These are phyloP conservation scores for Ilex paraguariensis DNA, from an alignment of 305 asterid species.

Conservation along the genomic window DNA sequence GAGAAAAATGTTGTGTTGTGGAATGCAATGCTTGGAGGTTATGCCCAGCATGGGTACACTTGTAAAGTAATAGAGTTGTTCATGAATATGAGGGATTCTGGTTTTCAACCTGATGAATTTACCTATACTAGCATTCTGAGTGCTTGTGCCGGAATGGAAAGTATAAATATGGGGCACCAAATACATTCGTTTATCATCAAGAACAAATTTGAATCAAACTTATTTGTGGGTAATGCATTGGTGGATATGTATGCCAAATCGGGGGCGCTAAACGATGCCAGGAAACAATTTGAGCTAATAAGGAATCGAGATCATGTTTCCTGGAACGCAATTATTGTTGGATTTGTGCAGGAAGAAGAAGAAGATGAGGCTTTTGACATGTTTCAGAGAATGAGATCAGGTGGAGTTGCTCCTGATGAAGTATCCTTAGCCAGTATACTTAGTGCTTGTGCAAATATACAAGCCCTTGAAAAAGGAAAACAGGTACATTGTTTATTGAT, in stretches of 20 bases:
- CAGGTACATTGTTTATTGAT: slow-evolving; percentile 64
- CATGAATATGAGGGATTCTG: slow-evolving; percentile 42
- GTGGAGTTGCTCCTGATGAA: slow-evolving; percentile 67
- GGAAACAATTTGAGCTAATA: slow-evolving; percentile 54
- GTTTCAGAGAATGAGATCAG: slow-evolving; percentile 56
- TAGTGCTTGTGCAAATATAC: slow-evolving; percentile 58
- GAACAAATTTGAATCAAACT: slow-evolving; percentile 47
- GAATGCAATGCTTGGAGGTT: slow-evolving; percentile 83
- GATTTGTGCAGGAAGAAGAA: slow-evolving; percentile 65
- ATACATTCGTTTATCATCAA: slow-evolving; percentile 64
- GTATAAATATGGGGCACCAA: slow-evolving; percentile 48
- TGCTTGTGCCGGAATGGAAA: slow-evolving; percentile 63
- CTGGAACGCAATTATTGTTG: slow-evolving; percentile 86
- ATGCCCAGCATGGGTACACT: slow-evolving; percentile 66
- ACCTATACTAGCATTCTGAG: slow-evolving; percentile 82
- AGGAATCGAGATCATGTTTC: slow-evolving; percentile 61
- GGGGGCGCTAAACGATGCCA: slow-evolving; percentile 55
- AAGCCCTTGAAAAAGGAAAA: slow-evolving; percentile 50
- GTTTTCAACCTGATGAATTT: slow-evolving; percentile 64
- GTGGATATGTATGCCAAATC: slow-evolving; percentile 93
- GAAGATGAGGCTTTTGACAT: slow-evolving; percentile 63
- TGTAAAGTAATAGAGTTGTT: slow-evolving; percentile 54
- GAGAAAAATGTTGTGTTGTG: slow-evolving; percentile 74
- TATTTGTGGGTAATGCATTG: slow-evolving; percentile 81
- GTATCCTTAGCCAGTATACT: slow-evolving; percentile 78